Evolutionary conservation across 805 yeast genomes (phyloP), one percentile per base, ranked within the genome.

Genomic region (Yamadazyma ubonensis): DNA sequence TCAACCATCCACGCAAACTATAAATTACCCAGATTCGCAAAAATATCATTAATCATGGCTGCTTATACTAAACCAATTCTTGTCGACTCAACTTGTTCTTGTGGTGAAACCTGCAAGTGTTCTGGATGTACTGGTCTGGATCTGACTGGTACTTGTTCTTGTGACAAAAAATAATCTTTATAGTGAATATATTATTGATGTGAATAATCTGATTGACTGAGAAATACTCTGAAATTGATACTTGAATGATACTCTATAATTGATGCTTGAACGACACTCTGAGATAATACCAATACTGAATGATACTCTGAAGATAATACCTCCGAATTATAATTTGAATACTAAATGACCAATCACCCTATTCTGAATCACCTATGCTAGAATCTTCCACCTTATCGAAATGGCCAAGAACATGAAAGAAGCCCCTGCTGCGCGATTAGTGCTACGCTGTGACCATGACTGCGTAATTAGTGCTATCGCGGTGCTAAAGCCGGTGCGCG

Each of bases 31-130:
- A 9, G 14, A 27, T 15, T 27, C 17, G 17, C 30, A n/a, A 5
- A 5, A n/a, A 4, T 9, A 8, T 27, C 15, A 25, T 25, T 33
- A 11, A 47, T 31, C 42, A 48, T 48, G 52, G 48, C 50, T 41
- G 43, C 40, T 38, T 39, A 36, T 32, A 40, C 48, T 22, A 43
- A 43, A 46, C 28, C 33, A 25, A 33, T 34, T 26, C 36, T 36
- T 14, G 45, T 47, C 19, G 37, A 47, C 19, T 10, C 30, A 25
- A 33, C 50, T 28, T 58, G 63, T 42, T 38, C 47, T 11, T 58
- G 63, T 41, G 57, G 57, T 27, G 30, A 35, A 12, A 41, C 46
- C 15, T 57, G 61, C 41, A 52, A 50, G 41, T 57, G 61, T 41
- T 44, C 48, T n/a, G 46, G 47, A 25, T 46, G 50, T 31, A 22